Evolutionary conservation across 2,329 filamentous ascomycete genomes (phyloP).

Genomic region (Arthrinium puccinioides): DNA sequence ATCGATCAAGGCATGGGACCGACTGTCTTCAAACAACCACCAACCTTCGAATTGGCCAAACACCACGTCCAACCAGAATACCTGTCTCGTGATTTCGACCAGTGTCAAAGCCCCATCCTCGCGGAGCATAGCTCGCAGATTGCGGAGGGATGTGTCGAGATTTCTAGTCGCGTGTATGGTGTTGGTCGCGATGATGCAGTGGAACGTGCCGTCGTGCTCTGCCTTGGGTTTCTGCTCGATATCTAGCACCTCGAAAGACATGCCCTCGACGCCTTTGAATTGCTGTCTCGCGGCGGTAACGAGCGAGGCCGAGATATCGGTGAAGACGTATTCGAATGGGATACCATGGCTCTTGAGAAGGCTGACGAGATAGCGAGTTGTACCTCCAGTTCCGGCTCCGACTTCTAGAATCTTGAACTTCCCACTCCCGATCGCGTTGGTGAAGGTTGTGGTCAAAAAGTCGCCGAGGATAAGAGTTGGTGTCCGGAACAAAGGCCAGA

Average conservation of each 20-base stretch:
- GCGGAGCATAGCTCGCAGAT: slow-evolving; percentile 20
- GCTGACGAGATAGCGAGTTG: slow-evolving; percentile 24
- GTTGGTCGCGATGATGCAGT: slow-evolving; percentile 26
- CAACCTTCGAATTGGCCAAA: slow-evolving; percentile 27
- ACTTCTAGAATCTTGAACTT: slow-evolving; percentile 32
- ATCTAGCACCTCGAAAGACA: slow-evolving; percentile 20
- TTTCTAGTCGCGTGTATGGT: slow-evolving; percentile 27
- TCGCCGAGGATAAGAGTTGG: slow-evolving; percentile 10
- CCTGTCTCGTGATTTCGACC: slow-evolving; percentile 20
- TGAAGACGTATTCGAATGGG: slow-evolving; percentile 30
- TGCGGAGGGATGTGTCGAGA: slow-evolving; percentile 13
- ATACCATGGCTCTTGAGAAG: slow-evolving; percentile 14
- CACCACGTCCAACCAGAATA: slow-evolving; percentile 23
- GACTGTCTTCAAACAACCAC: slow-evolving; percentile 25
- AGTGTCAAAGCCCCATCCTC: slow-evolving; percentile 21
- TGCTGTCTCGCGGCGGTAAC: slow-evolving; percentile 18
- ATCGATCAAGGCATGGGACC: slow-evolving; percentile 16
- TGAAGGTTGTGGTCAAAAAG: slow-evolving; percentile 5
- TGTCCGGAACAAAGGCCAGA: slow-evolving; percentile 11
- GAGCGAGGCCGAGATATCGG: slow-evolving; percentile 29
- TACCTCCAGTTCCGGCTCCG: slow-evolving; percentile 35
- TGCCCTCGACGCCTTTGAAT: slow-evolving; percentile 10
- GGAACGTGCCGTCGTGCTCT: slow-evolving; percentile 13
- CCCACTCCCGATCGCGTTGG: neutral
- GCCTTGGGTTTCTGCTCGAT: slow-evolving; percentile 18